Evolutionary conservation across 306 rosid genomes (phyloP).

Genomic region (Quercus rubra): DNA sequence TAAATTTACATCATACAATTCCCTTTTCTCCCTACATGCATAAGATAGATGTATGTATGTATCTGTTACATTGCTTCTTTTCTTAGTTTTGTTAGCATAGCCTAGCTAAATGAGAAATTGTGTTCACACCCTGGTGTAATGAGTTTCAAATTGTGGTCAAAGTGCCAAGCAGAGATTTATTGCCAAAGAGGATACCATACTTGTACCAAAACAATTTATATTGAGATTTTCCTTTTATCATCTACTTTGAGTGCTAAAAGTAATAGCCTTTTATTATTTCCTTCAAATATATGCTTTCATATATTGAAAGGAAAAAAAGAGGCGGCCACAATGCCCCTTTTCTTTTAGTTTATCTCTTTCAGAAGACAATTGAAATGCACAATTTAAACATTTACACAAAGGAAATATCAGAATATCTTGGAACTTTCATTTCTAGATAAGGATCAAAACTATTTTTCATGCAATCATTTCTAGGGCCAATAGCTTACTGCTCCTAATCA

Average conservation of each 20-base stretch:
- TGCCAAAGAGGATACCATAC: background rate
- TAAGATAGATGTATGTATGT: background rate
- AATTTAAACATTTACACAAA: background rate
- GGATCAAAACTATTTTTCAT: background rate
- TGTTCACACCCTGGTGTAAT: background rate
- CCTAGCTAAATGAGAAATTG: background rate
- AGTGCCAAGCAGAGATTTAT: background rate
- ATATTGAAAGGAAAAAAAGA: background rate
- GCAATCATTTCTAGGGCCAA: background rate
- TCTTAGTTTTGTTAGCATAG: background rate
- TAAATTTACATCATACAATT: background rate
- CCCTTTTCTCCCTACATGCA: background rate
- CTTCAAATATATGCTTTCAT: background rate
- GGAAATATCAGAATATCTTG: background rate
- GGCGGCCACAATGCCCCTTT: background rate
- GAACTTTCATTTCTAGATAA: background rate
- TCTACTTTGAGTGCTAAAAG: background rate
- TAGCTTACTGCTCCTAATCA: background rate
- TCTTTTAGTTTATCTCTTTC: background rate
- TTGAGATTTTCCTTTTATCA: background rate
- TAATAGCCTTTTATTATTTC: background rate
- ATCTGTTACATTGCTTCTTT: background rate
- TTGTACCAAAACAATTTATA: background rate
- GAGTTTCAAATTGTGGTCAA: background rate
- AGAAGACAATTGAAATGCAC: background rate